Evolutionary conservation across 768 basidiomycete species (phyloP).

Genomic region (Leccinum incarnatum): DNA sequence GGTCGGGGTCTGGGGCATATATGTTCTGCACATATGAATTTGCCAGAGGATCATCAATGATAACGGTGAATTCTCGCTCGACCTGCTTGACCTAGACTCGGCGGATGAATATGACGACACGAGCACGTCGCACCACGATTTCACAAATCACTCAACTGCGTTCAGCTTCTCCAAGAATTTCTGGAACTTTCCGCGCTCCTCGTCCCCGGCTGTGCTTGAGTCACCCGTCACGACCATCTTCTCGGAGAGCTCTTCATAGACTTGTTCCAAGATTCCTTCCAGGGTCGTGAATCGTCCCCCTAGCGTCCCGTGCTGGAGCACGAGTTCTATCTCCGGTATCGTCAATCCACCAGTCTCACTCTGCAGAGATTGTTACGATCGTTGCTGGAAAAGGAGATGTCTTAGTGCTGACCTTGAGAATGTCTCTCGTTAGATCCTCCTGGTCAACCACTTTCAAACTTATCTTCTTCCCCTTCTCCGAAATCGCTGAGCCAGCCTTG

Average conservation of each 20-base stretch:
- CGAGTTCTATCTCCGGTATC: constrained; percentile 94
- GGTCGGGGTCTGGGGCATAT: constrained; percentile 97
- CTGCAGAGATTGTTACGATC: constrained; percentile 38
- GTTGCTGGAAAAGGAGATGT: neutral
- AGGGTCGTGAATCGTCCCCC: constrained; percentile 97
- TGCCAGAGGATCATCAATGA: constrained; percentile 92
- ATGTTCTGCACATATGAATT: constrained; percentile 96
- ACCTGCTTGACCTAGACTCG: constrained; percentile 67
- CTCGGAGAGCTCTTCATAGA: constrained; percentile 91
- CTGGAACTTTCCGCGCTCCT: constrained; percentile 61
- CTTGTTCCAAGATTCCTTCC: constrained; percentile 90
- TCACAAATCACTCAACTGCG: constrained; percentile 44
- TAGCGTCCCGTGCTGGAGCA: constrained; percentile 87
- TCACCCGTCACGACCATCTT: constrained; percentile 82
- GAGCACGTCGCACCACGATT: neutral
- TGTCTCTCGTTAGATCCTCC: constrained; percentile 90
- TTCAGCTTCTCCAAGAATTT: constrained; percentile 76
- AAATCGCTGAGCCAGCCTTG: constrained; percentile 90
- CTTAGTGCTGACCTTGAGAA: constrained; percentile 71
- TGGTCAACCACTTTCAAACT: constrained; percentile 86
- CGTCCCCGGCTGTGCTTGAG: constrained; percentile 38
- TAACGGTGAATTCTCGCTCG: constrained; percentile 80
- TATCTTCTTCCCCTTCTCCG: constrained; percentile 82
- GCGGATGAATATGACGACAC: neutral
- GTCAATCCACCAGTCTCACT: constrained; percentile 88